Percentiles rank a stretch among this genome's conserved stretches.
These are phyloP conservation scores for Plasmodium coatneyi DNA, from an alignment of 169 alveolate genomes.

Conservation along the genomic window DNA sequence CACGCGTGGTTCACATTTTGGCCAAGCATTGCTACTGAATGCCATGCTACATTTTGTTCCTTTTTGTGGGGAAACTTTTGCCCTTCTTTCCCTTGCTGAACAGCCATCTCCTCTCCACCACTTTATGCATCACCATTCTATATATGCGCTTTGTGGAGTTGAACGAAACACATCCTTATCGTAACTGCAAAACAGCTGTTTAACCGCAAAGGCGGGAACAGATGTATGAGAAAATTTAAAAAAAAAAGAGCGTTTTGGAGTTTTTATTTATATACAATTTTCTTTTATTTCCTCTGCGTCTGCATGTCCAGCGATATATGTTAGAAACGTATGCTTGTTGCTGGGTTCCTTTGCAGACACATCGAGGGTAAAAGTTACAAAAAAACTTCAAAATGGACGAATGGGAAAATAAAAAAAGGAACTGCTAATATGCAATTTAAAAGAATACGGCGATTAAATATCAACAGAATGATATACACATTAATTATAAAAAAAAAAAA, in stretches of 20 bases:
- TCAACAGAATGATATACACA: not conserved
- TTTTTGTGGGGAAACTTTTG: not conserved
- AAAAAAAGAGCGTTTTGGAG: not conserved
- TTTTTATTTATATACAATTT: not conserved
- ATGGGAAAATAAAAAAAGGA: not conserved
- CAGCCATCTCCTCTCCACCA: not conserved
- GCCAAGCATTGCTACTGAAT: not conserved
- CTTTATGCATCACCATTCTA: not conserved
- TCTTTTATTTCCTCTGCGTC: not conserved
- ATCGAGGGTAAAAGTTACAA: not conserved
- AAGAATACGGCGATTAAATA: not conserved
- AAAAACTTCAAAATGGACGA: not conserved
- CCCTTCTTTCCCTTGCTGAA: conserved; percentile 1
- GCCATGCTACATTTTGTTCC: not conserved
- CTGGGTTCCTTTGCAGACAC: not conserved
- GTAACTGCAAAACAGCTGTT: not conserved
- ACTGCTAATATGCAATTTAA: not conserved
- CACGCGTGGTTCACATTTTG: not conserved
- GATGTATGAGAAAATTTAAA: not conserved
- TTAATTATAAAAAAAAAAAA: not conserved
- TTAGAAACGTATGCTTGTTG: not conserved
- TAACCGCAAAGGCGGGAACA: not conserved
- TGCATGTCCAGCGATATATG: not conserved
- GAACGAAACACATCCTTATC: not conserved
- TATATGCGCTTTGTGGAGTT: not conserved